Evolutionary conservation across 768 basidiomycete species (phyloP).

Genomic region (Termitomyces sp.): DNA sequence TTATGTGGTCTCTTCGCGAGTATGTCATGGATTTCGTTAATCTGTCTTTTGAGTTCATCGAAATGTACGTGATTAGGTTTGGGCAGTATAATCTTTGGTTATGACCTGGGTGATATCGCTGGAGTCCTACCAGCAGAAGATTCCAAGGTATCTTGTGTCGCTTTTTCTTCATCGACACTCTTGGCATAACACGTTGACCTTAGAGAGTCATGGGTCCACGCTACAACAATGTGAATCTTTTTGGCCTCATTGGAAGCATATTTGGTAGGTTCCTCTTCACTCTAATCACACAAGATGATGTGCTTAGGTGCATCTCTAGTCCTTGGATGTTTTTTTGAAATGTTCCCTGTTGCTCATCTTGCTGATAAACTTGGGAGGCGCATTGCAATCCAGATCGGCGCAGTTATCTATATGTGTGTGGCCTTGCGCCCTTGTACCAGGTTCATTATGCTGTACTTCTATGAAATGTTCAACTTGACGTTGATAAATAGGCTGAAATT

Average conservation of each 20-base stretch:
- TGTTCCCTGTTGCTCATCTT: slow-evolving; percentile 36
- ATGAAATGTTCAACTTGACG: background rate
- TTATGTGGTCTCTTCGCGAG: slow-evolving; percentile 47
- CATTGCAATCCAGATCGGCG: slow-evolving; percentile 34
- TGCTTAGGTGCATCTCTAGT: slow-evolving; percentile 17
- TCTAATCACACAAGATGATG: background rate
- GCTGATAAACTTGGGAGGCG: slow-evolving; percentile 34
- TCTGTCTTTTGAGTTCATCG: background rate
- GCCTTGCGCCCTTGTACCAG: slow-evolving; percentile 47
- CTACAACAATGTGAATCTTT: slow-evolving; percentile 27
- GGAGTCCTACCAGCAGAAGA: slow-evolving; percentile 35
- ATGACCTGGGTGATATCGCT: slow-evolving; percentile 48
- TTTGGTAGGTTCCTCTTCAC: slow-evolving; percentile 23
- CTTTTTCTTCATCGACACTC: background rate
- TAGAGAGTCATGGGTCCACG: slow-evolving; percentile 26
- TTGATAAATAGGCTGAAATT: slow-evolving; percentile 37
- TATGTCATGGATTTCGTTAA: slow-evolving; percentile 14
- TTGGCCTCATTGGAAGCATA: slow-evolving; percentile 36
- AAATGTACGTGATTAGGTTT: slow-evolving; percentile 20
- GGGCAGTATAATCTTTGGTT: slow-evolving; percentile 42
- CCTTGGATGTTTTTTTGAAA: slow-evolving; percentile 38
- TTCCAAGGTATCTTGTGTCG: slow-evolving; percentile 22
- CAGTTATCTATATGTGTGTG: slow-evolving; percentile 31
- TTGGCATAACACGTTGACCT: background rate
- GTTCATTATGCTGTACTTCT: slow-evolving; percentile 8